A percentile compares a stretch with the other conserved stretches of the same genome.
Evolutionary conservation across 1,139 yeast genomes (phyloP).

Genomic region (Candida neerlandica): DNA sequence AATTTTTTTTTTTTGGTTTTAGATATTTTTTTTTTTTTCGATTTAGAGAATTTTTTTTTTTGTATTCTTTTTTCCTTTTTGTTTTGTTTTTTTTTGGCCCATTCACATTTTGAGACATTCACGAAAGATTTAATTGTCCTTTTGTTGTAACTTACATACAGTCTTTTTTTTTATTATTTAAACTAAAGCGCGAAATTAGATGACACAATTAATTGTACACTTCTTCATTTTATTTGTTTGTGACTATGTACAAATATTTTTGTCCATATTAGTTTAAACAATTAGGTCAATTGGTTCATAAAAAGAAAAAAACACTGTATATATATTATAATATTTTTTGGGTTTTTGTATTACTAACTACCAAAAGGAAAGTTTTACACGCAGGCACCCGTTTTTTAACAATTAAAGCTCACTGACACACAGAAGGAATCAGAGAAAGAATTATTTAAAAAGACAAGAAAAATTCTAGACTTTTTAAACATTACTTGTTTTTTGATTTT

Average conservation of each 20-base stretch:
- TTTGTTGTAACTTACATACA: background rate
- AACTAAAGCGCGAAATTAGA: too few species aligned
- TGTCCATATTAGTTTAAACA: too few species aligned
- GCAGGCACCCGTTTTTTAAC: background rate
- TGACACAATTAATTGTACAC: too few species aligned
- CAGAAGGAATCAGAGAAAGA: background rate
- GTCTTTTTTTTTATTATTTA: too few species aligned
- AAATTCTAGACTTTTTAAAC: too few species aligned
- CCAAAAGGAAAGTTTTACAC: background rate
- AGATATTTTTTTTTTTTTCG: background rate
- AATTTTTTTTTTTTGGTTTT: background rate
- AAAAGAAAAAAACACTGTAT: too few species aligned
- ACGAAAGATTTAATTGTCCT: background rate
- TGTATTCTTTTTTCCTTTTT: background rate
- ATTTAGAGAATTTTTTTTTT: background rate
- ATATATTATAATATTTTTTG: too few species aligned
- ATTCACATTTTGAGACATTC: conserved; percentile 1
- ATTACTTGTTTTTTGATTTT: background rate
- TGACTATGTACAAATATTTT: too few species aligned
- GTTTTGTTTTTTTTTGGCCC: background rate
- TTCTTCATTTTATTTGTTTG: too few species aligned
- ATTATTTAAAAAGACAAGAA: background rate
- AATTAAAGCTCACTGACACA: background rate
- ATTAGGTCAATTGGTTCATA: too few species aligned
- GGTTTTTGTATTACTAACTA: too few species aligned